Evolutionary conservation across 73 alveolate species (phyloP).

Genomic region (Paramecium sexaurelia): DNA sequence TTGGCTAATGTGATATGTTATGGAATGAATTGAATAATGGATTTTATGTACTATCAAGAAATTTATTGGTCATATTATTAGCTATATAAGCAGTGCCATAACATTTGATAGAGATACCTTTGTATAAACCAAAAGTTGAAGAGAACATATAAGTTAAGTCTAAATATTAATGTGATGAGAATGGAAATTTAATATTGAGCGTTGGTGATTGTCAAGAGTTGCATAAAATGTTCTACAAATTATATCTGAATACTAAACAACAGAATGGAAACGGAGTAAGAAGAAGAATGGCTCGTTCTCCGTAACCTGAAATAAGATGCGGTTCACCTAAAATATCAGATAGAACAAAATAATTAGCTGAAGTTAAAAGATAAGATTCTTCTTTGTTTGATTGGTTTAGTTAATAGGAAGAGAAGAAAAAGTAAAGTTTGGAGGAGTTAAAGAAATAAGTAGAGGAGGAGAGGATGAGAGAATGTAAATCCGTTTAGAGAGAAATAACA

Average conservation of each 20-base stretch:
- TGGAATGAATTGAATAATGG: conserved; percentile 51
- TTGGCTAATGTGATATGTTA: conserved; percentile 8
- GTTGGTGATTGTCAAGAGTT: conserved; percentile 18
- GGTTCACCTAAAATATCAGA: conserved; percentile 25
- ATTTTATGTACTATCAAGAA: conserved; percentile 28
- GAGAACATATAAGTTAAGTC: conserved; percentile 10
- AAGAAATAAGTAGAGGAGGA: neutral
- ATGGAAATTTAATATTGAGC: conserved; percentile 30
- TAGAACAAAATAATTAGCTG: conserved; percentile 30
- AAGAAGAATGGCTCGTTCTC: conserved; percentile 44
- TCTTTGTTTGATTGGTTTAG: conserved; percentile 25
- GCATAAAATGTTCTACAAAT: conserved; percentile 1
- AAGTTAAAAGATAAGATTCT: neutral
- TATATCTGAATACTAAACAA: conserved; percentile 28
- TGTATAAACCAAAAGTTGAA: conserved; percentile 44
- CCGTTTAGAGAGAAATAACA: neutral
- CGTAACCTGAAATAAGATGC: conserved; percentile 24
- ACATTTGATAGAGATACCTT: conserved; percentile 21
- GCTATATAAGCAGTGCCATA: conserved; percentile 46
- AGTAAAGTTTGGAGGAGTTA: neutral
- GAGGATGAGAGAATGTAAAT: conserved; percentile 38
- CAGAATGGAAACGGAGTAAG: conserved; percentile 29
- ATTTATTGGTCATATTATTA: neutral
- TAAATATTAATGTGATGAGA: conserved; percentile 36
- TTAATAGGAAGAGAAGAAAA: conserved; percentile 17